Evolutionary conservation across 768 basidiomycete species (phyloP), one percentile per base, ranked within the genome.

Genomic region (Boletus fagicola): DNA sequence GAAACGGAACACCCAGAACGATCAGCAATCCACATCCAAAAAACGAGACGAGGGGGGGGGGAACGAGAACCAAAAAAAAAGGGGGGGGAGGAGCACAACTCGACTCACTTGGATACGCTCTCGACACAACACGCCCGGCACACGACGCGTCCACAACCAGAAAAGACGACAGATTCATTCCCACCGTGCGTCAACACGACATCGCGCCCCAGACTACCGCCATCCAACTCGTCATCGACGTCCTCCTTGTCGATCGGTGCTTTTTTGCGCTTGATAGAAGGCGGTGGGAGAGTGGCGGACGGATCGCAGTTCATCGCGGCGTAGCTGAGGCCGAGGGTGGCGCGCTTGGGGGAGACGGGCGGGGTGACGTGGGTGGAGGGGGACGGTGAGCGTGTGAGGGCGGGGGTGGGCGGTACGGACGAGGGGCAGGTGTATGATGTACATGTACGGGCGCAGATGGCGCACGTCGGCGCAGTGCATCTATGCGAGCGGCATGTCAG

Each of bases 371-470:
- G 53, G 0, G 65, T 59, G 1, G 71, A 57, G 13, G 62, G 67
- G 31, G 71, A 72, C 8, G 75, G 67, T 5, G 73, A 71, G 39
- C 67, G 66, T 2, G 72, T 74, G 49, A 75, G 68, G 22, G 69
- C 70, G 3, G 75, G 76, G 1, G 75, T 76, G 2, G 75, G 73
- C 24, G 76, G 75, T 22, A 66, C 51, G 35, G 74, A 77, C 13
- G 66, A 57, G 2, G 68, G 70, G 16, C 62, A 62, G 31, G 60
- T 70, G 28, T 66, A 71, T 0, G 69, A 74, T 26, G 72, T 73
- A 48, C 76, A 77, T 28, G 68, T 77, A 13, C 76, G 67, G 16
- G 76, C 62, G 49, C 76, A 77, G 43, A 77, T 67, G 4, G 65
- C 61, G 51, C 76, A 77, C 18, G 67, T 74, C 43, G 69, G 61